Evolutionary conservation across 2,329 filamentous ascomycete species (phyloP).

Genomic region (Pleoardoris graminearum): DNA sequence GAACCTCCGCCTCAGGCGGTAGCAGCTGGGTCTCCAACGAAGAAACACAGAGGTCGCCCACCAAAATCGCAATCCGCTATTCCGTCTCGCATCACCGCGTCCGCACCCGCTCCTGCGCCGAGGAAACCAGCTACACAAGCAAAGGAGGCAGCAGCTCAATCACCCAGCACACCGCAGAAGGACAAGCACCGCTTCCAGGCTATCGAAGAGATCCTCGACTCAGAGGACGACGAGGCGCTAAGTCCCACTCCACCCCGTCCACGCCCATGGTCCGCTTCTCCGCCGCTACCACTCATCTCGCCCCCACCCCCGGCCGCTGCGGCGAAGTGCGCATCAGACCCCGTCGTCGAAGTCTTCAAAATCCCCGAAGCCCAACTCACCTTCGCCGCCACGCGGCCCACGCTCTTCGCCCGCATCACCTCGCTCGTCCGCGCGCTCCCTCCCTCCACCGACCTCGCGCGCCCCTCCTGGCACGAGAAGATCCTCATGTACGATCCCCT

Average conservation of each 20-base stretch:
- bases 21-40: slow-evolving; percentile 13
- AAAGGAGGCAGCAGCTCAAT: slow-evolving; percentile 10
- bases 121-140: slow-evolving; percentile 8
- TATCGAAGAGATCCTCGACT: slow-evolving; percentile 47
- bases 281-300: slow-evolving; percentile 22
- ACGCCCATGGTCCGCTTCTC: slow-evolving; percentile 18
- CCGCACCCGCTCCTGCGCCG: slow-evolving; percentile 6
- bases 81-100: slow-evolving; percentile 1
- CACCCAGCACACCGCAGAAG: slow-evolving; percentile 16
- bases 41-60: slow-evolving; percentile 26
- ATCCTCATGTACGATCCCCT: slow-evolving; percentile 94
- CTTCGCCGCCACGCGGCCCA: slow-evolving; percentile 40
- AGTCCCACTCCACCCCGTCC: slow-evolving; percentile 42
- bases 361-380: slow-evolving; percentile 23
- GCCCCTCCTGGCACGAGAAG: slow-evolving; percentile 81
- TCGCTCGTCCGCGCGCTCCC: slow-evolving; percentile 52
- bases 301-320: not conserved
- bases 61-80: slow-evolving; percentile 22
- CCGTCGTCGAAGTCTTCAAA: slow-evolving; percentile 15
- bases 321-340: too few relatives aligned
- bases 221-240: slow-evolving; percentile 41
- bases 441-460: slow-evolving; percentile 43
- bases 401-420: slow-evolving; percentile 55
- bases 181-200: slow-evolving; percentile 31
- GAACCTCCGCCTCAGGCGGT: too few relatives aligned